Conservation (phyloP, 164 flowering plant species). For the Annona squamosa region DNA sequence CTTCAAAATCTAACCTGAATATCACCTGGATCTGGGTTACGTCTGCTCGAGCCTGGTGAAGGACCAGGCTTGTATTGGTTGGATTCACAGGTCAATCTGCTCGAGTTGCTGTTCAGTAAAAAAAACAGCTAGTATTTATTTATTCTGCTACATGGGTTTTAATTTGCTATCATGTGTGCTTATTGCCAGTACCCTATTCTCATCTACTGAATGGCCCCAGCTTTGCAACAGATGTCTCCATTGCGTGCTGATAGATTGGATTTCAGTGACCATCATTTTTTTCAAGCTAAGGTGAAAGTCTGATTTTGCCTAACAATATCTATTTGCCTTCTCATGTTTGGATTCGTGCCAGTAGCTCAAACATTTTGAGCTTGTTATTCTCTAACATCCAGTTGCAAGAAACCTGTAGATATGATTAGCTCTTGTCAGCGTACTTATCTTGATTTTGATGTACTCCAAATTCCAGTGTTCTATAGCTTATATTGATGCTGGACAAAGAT, state of each 20-base stretch:
- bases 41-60: too few species aligned
- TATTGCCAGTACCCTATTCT: neutral
- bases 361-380: neutral
- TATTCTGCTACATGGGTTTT: neutral
- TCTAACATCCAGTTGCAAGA: neutral
- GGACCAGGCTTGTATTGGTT: too few species aligned
- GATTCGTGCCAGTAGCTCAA: neutral
- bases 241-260: conserved; percentile 49
- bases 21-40: too few species aligned
- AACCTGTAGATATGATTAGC: neutral
- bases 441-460: neutral
- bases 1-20: too few species aligned
- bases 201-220: neutral
- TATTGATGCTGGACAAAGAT: neutral
- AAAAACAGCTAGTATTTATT: too few species aligned
- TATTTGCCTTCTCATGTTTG: neutral
- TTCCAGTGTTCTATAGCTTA: neutral
- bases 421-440: neutral
- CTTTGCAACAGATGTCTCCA: conserved; percentile 51
- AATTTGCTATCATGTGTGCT: neutral
- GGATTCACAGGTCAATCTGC: too few species aligned
- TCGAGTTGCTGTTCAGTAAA: too few species aligned
- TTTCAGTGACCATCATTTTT: conserved; percentile 74
- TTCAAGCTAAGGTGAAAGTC: conserved; percentile 40
- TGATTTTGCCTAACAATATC: neutral